Percentiles rank a stretch among this genome's conserved stretches.
Conservation (phyloP, 768 basidiomycete species). For the Collybia sp. region DNA sequence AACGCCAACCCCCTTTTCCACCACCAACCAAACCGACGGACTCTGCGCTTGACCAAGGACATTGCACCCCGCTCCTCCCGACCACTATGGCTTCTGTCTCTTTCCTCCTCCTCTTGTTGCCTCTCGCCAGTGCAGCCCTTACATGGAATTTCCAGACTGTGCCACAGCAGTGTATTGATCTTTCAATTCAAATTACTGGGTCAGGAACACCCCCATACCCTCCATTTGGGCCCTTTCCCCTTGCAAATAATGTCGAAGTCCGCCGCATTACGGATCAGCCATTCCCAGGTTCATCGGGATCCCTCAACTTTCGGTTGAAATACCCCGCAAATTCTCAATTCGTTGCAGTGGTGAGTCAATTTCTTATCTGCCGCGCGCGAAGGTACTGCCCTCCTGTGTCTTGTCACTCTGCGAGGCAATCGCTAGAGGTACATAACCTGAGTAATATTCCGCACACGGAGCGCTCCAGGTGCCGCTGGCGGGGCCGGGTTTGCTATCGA, state of each 20-base stretch:
- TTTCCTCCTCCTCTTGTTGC: constrained; percentile 19
- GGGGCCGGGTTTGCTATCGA: too few species aligned
- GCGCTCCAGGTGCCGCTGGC: too few species aligned
- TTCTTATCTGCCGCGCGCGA: constrained; percentile 2
- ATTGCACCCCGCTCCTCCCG: too few species aligned
- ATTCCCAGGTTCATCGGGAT: constrained; percentile 39
- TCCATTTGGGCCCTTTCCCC: constrained; percentile 60
- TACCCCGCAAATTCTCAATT: constrained; percentile 70
- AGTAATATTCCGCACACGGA: too few species aligned
- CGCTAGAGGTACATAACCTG: too few species aligned
- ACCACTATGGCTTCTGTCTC: constrained; percentile 2
- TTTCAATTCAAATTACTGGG: constrained; percentile 56
- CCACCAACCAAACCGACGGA: too few species aligned
- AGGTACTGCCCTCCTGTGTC: neutral
- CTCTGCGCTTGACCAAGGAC: too few species aligned
- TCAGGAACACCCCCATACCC: constrained; percentile 68
- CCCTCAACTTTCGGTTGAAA: constrained; percentile 50
- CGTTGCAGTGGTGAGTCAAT: constrained; percentile 63
- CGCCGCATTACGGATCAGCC: constrained; percentile 52
- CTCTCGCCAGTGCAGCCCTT: constrained; percentile 31
- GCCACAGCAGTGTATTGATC: constrained; percentile 64
- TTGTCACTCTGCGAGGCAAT: too few species aligned
- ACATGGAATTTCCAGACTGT: constrained; percentile 39
- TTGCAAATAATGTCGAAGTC: constrained; percentile 52
- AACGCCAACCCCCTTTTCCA: too few species aligned